Evolutionary conservation across 73 alveolate species (phyloP), one percentile per base, ranked within the genome.

Genomic region (Loxodes magnus): DNA sequence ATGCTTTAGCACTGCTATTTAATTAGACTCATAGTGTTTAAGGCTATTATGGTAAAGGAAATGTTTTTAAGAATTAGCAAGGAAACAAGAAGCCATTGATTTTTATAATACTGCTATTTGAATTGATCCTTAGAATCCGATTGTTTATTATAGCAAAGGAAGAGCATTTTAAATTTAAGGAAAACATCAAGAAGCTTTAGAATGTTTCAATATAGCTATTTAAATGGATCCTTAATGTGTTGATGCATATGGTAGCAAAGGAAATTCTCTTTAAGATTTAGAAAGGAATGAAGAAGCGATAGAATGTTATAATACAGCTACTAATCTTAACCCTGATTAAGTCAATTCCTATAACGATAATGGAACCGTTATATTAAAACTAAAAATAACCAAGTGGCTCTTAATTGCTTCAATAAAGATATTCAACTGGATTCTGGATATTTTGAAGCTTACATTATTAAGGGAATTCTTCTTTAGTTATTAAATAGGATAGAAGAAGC

Each of bases 281-380:
- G 53, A 71, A 23, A 71, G 71, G 30, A 60, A 71, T 54, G 85
- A 71, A 21, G 85, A 71, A n/a, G n/a, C n/a, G n/a, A n/a, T n/a
- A n/a, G n/a, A n/a, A n/a, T n/a, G n/a, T n/a, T n/a, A n/a, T n/a
- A 33, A n/a, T n/a, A n/a, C n/a, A n/a, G n/a, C n/a, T n/a, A n/a
- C n/a, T n/a, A n/a, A n/a, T n/a, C n/a, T n/a, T n/a, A n/a, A n/a
- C n/a, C n/a, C n/a, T n/a, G n/a, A n/a, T n/a, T n/a, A n/a, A n/a
- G n/a, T n/a, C n/a, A n/a, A n/a, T n/a, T n/a, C n/a, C n/a, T n/a
- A n/a, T n/a, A n/a, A n/a, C n/a, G n/a, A n/a, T n/a, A n/a, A n/a
- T n/a, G n/a, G n/a, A n/a, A n/a, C n/a, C n/a, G n/a, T n/a, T n/a
- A n/a, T n/a, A n/a, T n/a, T n/a, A n/a, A n/a, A n/a, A n/a, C n/a